These are phyloP conservation scores for Nannizziopsis arthrosporioides DNA, from an alignment of 2,329 filamentous ascomycete genomes.

Conservation along the genomic window DNA sequence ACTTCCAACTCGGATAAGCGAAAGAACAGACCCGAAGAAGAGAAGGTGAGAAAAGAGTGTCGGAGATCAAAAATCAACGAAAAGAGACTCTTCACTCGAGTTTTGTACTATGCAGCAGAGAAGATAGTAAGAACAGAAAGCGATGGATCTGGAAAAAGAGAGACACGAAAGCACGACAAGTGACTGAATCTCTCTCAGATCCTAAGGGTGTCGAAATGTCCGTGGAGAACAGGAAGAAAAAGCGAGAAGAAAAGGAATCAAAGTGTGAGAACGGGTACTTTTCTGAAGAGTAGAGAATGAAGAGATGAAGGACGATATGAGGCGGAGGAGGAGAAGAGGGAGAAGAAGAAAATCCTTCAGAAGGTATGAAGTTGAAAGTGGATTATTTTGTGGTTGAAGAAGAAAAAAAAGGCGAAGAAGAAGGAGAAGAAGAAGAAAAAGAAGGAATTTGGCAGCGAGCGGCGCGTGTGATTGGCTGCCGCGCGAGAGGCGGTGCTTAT, in stretches of 20 bases:
- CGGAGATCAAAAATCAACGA: background rate
- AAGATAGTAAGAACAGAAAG: constrained; percentile 15
- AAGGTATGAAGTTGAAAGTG: background rate
- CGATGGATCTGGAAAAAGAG: constrained; percentile 1
- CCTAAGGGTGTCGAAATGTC: background rate
- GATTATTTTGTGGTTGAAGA: background rate
- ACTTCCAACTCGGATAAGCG: background rate
- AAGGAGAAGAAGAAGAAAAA: background rate
- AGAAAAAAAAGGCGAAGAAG: background rate
- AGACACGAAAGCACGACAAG: constrained; percentile 10
- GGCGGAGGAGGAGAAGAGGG: background rate
- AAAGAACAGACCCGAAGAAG: background rate
- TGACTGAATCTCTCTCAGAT: constrained; percentile 4
- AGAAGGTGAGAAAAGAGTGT: constrained; percentile 1
- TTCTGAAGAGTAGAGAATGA: background rate
- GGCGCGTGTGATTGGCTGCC: background rate
- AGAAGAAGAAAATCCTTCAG: background rate
- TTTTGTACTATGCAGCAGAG: constrained; percentile 14
- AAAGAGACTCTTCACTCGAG: constrained; percentile 2
- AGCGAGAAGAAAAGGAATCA: background rate
- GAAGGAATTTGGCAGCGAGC: background rate
- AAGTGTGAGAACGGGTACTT: background rate
- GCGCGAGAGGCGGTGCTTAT: no score
- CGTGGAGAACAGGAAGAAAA: background rate
- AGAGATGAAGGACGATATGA: background rate